Evolutionary conservation across 1,284 basidiomycete species (phyloP).

Genomic region (Marasmius sp.): DNA sequence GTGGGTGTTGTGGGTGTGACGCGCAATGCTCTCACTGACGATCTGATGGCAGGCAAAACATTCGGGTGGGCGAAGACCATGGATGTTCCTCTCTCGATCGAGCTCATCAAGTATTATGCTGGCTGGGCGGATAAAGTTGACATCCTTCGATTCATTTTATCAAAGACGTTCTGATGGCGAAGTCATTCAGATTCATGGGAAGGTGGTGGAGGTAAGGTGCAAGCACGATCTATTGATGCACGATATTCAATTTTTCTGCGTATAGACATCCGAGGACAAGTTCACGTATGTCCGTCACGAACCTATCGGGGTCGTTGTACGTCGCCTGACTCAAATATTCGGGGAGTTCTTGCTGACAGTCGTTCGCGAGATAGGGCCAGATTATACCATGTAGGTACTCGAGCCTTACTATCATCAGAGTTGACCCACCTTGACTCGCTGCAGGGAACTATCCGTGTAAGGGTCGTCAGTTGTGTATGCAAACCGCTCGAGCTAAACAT

Average conservation of each 20-base stretch:
- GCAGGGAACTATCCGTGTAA: constrained; percentile 26
- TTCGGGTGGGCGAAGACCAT: constrained; percentile 50
- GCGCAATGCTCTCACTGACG: neutral
- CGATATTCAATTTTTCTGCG: neutral
- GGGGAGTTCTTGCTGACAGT: neutral
- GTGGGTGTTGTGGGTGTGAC: constrained; percentile 18
- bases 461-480: neutral
- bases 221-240: neutral
- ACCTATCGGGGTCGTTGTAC: constrained; percentile 79
- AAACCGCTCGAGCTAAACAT: constrained; percentile 30
- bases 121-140: constrained; percentile 57
- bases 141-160: no score
- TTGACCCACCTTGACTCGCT: constrained; percentile 47
- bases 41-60: constrained; percentile 40
- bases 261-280: constrained; percentile 56
- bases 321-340: constrained; percentile 3
- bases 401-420: constrained; percentile 31
- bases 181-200: constrained; percentile 44
- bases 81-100: constrained; percentile 52
- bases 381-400: constrained; percentile 63
- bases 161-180: constrained; percentile 30
- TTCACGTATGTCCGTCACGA: constrained; percentile 83
- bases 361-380: constrained; percentile 40
- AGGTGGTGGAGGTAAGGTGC: constrained; percentile 51
- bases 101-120: constrained; percentile 43